phyloP scores from a whole-genome alignment of 2,329 filamentous ascomycete species.

The Bipolaris oryzae region DNA sequence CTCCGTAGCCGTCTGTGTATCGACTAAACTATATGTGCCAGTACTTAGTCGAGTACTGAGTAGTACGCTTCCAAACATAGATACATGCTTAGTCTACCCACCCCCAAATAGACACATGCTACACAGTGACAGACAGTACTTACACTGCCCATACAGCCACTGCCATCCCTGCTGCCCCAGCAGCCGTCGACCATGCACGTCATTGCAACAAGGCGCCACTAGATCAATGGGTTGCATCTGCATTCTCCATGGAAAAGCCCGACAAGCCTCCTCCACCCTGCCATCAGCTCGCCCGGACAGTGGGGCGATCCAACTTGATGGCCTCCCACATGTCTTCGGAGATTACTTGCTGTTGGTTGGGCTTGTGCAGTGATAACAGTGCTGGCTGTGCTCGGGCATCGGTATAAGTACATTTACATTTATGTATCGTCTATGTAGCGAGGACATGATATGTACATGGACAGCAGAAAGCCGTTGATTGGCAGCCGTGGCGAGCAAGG shows the following conservation, averaged over 20 bases:
- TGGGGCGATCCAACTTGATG: not conserved
- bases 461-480: too few species aligned
- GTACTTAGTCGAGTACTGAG: too few species aligned
- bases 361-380: not conserved
- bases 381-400: constrained; percentile 71
- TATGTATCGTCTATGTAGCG: too few species aligned
- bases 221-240: not conserved
- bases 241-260: not conserved
- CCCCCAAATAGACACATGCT: too few species aligned
- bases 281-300: not conserved
- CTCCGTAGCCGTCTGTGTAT: too few species aligned
- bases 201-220: not conserved
- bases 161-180: constrained; percentile 1
- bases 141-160: not conserved
- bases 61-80: too few species aligned
- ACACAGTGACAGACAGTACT: too few species aligned
- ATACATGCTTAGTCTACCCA: too few species aligned
- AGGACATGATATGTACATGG: too few species aligned
- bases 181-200: constrained; percentile 1
- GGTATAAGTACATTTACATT: too few species aligned
- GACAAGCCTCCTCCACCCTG: not conserved
- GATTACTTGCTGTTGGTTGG: constrained; percentile 16
- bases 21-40: too few species aligned
- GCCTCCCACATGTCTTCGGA: constrained; percentile 1
- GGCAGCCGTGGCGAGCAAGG: too few species aligned